Evolutionary conservation across 306 rosid species (phyloP).

Genomic region (Vigna hirtella): DNA sequence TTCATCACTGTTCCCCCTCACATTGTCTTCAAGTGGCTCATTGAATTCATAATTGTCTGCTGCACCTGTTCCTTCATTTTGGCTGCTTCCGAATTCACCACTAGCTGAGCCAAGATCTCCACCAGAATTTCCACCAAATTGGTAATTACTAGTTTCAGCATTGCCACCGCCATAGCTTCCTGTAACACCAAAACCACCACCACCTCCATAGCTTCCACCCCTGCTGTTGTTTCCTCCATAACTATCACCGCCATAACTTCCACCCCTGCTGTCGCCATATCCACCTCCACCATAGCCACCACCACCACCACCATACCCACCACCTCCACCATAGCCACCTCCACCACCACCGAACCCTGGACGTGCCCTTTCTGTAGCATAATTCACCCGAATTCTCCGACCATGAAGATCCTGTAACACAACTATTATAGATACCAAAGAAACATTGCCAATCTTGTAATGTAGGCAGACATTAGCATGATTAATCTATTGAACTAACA

Average conservation of each 20-base stretch:
- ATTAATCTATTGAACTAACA: slow-evolving; percentile 7
- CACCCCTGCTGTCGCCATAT: not conserved
- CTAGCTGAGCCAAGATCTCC: slow-evolving; percentile 34
- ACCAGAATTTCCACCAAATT: slow-evolving; percentile 30
- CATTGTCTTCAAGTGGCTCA: slow-evolving; percentile 40
- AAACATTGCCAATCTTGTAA: slow-evolving; percentile 9
- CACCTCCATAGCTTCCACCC: slow-evolving; percentile 38
- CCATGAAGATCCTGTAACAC: slow-evolving; percentile 59
- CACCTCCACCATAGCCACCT: slow-evolving; percentile 27
- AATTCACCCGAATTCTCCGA: slow-evolving; percentile 53
- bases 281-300: not conserved
- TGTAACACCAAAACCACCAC: not conserved
- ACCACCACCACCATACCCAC: slow-evolving; percentile 11
- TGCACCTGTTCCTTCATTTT: slow-evolving; percentile 29
- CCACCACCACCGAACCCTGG: slow-evolving; percentile 58
- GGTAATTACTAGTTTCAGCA: slow-evolving; percentile 31
- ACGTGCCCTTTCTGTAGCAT: slow-evolving; percentile 57
- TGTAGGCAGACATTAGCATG: slow-evolving; percentile 1
- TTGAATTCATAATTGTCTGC: slow-evolving; percentile 24
- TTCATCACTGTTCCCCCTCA: slow-evolving; percentile 44
- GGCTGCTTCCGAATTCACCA: slow-evolving; percentile 40
- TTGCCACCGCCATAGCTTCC: slow-evolving; percentile 29
- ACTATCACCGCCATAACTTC: not conserved
- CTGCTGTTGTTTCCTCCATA: slow-evolving; percentile 28
- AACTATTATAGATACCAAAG: slow-evolving; percentile 35